phyloP scores from a whole-genome alignment of 2,329 filamentous ascomycete species.

The Alternaria longipes region DNA sequence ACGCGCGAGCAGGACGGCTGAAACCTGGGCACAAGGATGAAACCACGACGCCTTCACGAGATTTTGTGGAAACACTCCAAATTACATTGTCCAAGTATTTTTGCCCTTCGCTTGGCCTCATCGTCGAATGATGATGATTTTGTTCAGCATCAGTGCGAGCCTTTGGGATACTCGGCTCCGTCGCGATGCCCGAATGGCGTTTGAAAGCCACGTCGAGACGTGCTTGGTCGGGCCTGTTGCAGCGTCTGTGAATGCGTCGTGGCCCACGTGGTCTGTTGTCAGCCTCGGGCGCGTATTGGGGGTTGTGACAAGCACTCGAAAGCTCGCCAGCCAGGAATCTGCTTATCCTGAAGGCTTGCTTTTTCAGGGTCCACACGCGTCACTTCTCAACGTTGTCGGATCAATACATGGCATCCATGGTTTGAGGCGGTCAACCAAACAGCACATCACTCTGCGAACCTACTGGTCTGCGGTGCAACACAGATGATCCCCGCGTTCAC shows the following conservation, averaged over 20 bases:
- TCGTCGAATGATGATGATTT: background rate
- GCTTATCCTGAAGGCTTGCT: background rate
- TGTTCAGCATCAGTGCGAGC: background rate
- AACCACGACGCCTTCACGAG: background rate
- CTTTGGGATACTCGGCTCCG: background rate
- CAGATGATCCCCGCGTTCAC: background rate
- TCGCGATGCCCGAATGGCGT: conserved; percentile 4
- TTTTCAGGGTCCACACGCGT: background rate
- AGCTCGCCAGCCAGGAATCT: background rate
- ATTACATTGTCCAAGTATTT: background rate
- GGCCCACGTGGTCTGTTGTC: background rate
- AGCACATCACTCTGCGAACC: background rate
- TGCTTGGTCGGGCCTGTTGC: background rate
- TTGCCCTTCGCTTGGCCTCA: background rate
- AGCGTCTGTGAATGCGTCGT: background rate
- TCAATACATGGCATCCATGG: background rate
- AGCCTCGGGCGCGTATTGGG: background rate
- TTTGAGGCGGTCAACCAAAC: background rate
- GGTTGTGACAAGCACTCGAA: background rate
- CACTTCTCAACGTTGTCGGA: background rate
- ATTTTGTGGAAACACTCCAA: background rate
- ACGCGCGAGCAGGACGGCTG: background rate
- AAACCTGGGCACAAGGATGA: background rate
- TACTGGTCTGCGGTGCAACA: background rate
- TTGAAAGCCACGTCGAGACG: conserved; percentile 1